Percentiles rank a stretch among this genome's conserved stretches.
Conservation (phyloP, 1,284 basidiomycete species). For the Microbotryum saponariae region DNA sequence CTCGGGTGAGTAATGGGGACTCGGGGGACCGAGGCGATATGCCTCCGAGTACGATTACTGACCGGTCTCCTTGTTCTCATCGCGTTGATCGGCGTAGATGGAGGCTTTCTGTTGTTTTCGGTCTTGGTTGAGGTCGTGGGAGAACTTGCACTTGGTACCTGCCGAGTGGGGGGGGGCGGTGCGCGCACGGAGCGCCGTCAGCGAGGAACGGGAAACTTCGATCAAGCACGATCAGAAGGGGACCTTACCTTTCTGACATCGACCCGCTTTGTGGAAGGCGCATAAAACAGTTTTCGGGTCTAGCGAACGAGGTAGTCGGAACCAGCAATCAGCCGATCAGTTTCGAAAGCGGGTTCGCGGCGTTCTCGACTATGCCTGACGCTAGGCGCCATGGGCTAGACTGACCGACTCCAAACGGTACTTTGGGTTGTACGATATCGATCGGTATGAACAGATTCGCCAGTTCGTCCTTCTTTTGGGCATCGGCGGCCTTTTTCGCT, state of each 20-base stretch:
- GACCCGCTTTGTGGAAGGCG: slow-evolving; percentile 77
- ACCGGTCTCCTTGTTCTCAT: slow-evolving; percentile 59
- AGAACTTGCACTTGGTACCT: slow-evolving; percentile 62
- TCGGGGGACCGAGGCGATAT: background rate
- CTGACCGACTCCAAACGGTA: slow-evolving; percentile 72
- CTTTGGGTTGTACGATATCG: slow-evolving; percentile 42
- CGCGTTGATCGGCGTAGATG: slow-evolving; percentile 81
- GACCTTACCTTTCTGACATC: slow-evolving; percentile 66
- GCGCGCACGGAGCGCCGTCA: background rate
- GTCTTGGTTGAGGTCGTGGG: slow-evolving; percentile 79
- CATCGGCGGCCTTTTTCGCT: slow-evolving; percentile 47
- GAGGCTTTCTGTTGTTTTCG: slow-evolving; percentile 95
- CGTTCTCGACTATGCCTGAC: too few relatives aligned
- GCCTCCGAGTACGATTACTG: slow-evolving; percentile 33
- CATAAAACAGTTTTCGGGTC: slow-evolving; percentile 89
- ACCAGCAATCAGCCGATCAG: background rate
- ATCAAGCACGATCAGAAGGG: background rate
- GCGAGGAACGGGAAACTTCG: background rate
- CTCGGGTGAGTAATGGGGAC: background rate
- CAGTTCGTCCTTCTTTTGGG: slow-evolving; percentile 77
- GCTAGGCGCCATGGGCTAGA: background rate
- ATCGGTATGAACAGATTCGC: slow-evolving; percentile 53
- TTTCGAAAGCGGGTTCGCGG: too few relatives aligned
- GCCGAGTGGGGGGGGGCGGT: background rate
- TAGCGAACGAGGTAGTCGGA: slow-evolving; percentile 5